Evolutionary conservation across 164 flowering plant genomes (phyloP), one percentile per base, ranked within the genome.

Genomic region (Piper betle): DNA sequence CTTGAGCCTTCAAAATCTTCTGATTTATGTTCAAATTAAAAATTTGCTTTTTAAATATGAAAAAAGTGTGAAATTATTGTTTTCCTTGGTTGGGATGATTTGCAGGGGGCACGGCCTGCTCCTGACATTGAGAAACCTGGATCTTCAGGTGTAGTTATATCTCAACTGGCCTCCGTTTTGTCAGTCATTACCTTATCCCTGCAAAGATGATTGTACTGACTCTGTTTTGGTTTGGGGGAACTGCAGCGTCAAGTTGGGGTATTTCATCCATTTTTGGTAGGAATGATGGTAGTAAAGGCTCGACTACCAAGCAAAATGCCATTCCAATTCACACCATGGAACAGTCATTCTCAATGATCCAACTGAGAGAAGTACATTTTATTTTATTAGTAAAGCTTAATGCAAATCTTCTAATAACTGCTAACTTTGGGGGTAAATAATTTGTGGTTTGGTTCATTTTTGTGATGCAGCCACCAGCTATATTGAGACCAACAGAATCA

Each of bases 221-320:
- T 55, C 33, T 55, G 50, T 9, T 42, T 68, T 64, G 19, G 64
- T 60, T 81, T 83, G 97, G 87, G 61, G 80, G 58, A 63, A 48
- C 74, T 57, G 64, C 70, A 63, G 68, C 74, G 64, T 78, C 90
- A 64, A 69, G 67, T 69, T 94, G 99, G 99, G 88, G 93, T 8
- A 84, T 94, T 68, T 73, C 96, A 63, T 84, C 96, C 38, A 81
- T 94, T 63, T 91, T 94, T 80, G 84, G 96, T 62, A 84, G 80
- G 7, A 64, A 75, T 66, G 92, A 82, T 55, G 75, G 61, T 66
- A 85, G 82, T 55, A 15, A 63, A 13, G 77, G 42, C 57, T 55
- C 74, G 5, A 59, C 66, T 3, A 80, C 57, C 79, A 88, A 77
- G 72, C 54, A 77, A 57, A 64, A 63, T 58, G 70, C 40, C 64